Percentiles rank a stretch among this genome's conserved stretches.
phyloP scores from a whole-genome alignment of 2,329 filamentous ascomycete species.

The Thermochaetoides dissita region DNA sequence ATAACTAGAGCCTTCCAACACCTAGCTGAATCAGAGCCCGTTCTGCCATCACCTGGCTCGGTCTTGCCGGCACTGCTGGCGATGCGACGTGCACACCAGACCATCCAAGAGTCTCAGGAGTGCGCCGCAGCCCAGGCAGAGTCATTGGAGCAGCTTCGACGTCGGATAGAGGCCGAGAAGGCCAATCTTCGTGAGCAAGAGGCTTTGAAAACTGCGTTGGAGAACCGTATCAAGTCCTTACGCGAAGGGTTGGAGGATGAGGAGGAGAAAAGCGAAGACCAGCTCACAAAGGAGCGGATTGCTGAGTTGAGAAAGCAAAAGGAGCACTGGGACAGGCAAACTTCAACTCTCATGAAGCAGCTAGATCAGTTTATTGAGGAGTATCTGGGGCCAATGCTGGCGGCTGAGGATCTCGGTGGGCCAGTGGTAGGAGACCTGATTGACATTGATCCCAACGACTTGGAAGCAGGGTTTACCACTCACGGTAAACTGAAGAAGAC shows the following conservation, averaged over 20 bases:
- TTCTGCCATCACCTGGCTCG: conserved; percentile 53
- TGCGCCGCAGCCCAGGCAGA: conserved; percentile 36
- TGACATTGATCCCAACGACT: conserved; percentile 45
- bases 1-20: conserved; percentile 54
- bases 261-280: conserved; percentile 43
- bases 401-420: conserved; percentile 70
- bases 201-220: conserved; percentile 37
- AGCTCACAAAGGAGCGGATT: conserved; percentile 50
- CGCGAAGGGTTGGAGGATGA: conserved; percentile 42
- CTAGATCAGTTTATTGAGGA: conserved; percentile 59
- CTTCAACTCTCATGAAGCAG: conserved; percentile 44
- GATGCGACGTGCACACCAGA: conserved; percentile 50
- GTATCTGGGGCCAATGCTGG: conserved; percentile 59
- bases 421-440: conserved; percentile 66
- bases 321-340: conserved; percentile 45
- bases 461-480: conserved; percentile 45
- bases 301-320: conserved; percentile 45
- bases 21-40: conserved; percentile 46
- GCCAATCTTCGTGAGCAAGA: conserved; percentile 40
- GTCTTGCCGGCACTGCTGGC: conserved; percentile 59
- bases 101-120: conserved; percentile 48
- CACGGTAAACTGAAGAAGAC: conserved; percentile 42
- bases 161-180: conserved; percentile 36
- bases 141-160: conserved; percentile 29
- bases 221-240: conserved; percentile 45